These are phyloP conservation scores for Lolium multiflorum DNA, from an alignment of 176 grass and related monocot species.

Conservation along the genomic window DNA sequence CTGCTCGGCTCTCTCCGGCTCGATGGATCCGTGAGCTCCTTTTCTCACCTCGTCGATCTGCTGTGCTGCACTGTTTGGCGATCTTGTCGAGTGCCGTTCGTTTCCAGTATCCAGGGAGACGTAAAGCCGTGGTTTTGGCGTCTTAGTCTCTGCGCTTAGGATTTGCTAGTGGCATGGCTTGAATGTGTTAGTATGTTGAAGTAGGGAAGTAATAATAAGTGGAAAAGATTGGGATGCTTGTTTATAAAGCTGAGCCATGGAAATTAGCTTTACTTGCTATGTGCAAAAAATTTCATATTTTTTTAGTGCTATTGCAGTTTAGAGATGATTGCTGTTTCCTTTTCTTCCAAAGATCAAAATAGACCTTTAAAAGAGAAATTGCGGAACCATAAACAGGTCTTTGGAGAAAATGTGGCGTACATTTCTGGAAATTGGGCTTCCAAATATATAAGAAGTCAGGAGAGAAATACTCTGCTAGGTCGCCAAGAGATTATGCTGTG, in stretches of 20 bases:
- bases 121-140: not conserved
- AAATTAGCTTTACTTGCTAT: conserved; percentile 14
- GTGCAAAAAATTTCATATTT: not conserved
- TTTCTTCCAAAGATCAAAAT: not conserved
- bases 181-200: conserved; percentile 4
- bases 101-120: not conserved
- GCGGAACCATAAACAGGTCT: not conserved
- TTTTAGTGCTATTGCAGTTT: not conserved
- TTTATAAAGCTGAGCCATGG: not conserved
- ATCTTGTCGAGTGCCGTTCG: not conserved
- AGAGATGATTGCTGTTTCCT: not conserved
- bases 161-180: conserved; percentile 6
- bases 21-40: conserved; percentile 73
- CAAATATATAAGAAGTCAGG: not conserved
- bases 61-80: not conserved
- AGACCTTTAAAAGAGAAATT: not conserved
- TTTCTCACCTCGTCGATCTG: conserved; percentile 1
- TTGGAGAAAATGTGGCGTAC: not conserved
- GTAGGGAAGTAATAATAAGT: not conserved
- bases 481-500: not conserved
- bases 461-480: conserved; percentile 1
- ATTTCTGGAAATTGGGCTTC: not conserved
- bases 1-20: conserved; percentile 66
- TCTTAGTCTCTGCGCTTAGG: not conserved
- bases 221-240: not conserved